Conservation (phyloP, 1,284 basidiomycete species). For the Phenoliferia sp. region DNA sequence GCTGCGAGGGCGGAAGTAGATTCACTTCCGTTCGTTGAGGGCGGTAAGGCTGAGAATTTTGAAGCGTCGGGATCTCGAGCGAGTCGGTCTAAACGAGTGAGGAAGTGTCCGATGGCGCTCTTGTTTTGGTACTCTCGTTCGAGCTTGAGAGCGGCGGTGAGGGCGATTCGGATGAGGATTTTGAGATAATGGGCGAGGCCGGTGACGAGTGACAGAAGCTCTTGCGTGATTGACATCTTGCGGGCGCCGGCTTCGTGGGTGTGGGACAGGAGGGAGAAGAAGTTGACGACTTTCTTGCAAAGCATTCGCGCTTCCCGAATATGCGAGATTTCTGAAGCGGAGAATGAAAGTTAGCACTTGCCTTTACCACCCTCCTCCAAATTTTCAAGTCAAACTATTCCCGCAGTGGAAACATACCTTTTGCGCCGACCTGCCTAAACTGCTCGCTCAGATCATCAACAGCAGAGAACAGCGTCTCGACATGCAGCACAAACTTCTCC, state of each 20-base stretch:
- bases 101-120: constrained; percentile 80
- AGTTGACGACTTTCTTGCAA: constrained; percentile 97
- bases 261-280: constrained; percentile 95
- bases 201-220: constrained; percentile 94
- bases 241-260: constrained; percentile 85
- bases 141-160: constrained; percentile 91
- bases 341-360: neutral
- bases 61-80: constrained; percentile 60
- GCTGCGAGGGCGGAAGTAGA: neutral
- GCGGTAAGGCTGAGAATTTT: constrained; percentile 49
- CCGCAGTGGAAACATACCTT: constrained; percentile 60
- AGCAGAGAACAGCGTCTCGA: constrained; percentile 94
- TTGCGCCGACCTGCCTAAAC: constrained; percentile 73
- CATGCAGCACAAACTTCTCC: constrained; percentile 96
- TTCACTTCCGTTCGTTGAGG: constrained; percentile 39
- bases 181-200: constrained; percentile 98
- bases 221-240: constrained; percentile 93
- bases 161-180: constrained; percentile 95
- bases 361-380: neutral
- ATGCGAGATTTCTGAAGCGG: constrained; percentile 79
- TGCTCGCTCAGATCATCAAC: constrained; percentile 94
- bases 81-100: constrained; percentile 85
- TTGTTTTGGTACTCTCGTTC: constrained; percentile 81
- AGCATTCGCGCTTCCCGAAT: constrained; percentile 97
- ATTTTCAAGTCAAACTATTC: too few species aligned